Evolutionary conservation across 345 rosid species (phyloP).

Genomic region (Salix viminalis): DNA sequence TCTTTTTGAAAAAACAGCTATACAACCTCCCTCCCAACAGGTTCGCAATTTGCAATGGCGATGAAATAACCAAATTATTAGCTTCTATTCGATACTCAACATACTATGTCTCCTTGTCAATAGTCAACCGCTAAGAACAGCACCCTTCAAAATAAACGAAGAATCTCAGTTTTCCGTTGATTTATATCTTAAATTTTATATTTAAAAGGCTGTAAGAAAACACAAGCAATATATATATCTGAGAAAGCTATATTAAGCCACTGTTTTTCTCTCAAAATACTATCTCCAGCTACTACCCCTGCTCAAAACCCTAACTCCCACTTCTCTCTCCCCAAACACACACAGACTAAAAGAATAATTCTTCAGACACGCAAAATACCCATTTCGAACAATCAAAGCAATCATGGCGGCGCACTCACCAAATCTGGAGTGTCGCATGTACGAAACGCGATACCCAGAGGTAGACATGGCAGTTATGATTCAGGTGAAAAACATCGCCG

Average conservation of each 20-base stretch:
- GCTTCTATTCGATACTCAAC: too few species aligned
- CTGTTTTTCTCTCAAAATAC: background rate
- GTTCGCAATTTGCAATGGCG: too few species aligned
- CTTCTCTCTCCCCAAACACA: background rate
- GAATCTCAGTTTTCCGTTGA: background rate
- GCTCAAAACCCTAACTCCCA: background rate
- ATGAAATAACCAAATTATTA: too few species aligned
- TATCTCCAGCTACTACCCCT: background rate
- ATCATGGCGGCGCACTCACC: constrained; percentile 55
- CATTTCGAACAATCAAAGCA: background rate
- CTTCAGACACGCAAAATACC: background rate
- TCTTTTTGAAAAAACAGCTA: too few species aligned
- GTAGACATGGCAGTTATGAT: constrained; percentile 99
- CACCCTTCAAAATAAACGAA: background rate
- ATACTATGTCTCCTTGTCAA: background rate
- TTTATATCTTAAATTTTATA: background rate
- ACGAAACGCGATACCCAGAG: constrained; percentile 88
- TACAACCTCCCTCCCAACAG: too few species aligned
- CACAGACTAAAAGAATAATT: background rate
- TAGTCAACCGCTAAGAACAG: background rate
- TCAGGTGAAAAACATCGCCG: constrained; percentile 92
- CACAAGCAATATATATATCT: background rate
- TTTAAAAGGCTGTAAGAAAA: background rate
- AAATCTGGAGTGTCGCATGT: constrained; percentile 94
- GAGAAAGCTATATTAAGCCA: background rate